These are phyloP conservation scores for Sarcodon aspratus DNA, from an alignment of 768 basidiomycete species.

Conservation along the genomic window DNA sequence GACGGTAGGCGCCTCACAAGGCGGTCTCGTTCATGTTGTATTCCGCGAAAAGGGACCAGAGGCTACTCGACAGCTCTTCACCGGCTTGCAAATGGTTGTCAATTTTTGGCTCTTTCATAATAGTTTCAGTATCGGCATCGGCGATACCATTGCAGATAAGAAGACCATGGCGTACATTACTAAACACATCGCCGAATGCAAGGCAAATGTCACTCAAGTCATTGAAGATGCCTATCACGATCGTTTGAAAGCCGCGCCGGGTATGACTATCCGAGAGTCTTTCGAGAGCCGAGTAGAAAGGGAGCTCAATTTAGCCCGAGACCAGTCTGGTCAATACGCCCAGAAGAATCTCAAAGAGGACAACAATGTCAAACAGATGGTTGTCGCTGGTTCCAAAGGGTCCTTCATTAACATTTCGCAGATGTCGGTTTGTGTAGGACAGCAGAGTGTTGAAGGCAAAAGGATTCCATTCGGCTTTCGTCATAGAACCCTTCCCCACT, in stretches of 20 bases:
- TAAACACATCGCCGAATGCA: conserved; percentile 69
- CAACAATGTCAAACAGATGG: conserved; percentile 99
- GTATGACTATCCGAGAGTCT: conserved; percentile 99
- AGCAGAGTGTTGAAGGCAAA: conserved; percentile 95
- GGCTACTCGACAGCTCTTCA: conserved; percentile 81
- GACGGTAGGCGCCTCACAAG: conserved; percentile 93
- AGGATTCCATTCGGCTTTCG: conserved; percentile 98
- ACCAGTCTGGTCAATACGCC: conserved; percentile 91
- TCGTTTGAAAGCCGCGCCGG: conserved; percentile 79
- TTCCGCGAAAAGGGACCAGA: conserved; percentile 98
- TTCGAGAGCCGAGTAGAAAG: conserved; percentile 91
- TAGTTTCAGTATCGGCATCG: conserved; percentile 98
- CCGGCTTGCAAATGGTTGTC: conserved; percentile 88
- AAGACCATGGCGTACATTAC: conserved; percentile 84
- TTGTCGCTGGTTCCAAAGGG: conserved; percentile 96
- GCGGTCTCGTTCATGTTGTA: conserved; percentile 91
- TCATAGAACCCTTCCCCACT: conserved; percentile 93
- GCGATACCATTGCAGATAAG: conserved; percentile 92
- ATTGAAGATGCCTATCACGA: conserved; percentile 82
- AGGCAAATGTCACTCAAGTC: conserved; percentile 64
- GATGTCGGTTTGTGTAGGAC: conserved; percentile 99
- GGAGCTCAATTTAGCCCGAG: conserved; percentile 90
- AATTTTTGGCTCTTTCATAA: conserved; percentile 99
- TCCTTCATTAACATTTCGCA: conserved; percentile 99
- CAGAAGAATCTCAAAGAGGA: conserved; percentile 96